A percentile compares a stretch with the other conserved stretches of the same genome.
phyloP scores from a whole-genome alignment of 2,329 filamentous ascomycete genomes.

The Passalora sequoiae region DNA sequence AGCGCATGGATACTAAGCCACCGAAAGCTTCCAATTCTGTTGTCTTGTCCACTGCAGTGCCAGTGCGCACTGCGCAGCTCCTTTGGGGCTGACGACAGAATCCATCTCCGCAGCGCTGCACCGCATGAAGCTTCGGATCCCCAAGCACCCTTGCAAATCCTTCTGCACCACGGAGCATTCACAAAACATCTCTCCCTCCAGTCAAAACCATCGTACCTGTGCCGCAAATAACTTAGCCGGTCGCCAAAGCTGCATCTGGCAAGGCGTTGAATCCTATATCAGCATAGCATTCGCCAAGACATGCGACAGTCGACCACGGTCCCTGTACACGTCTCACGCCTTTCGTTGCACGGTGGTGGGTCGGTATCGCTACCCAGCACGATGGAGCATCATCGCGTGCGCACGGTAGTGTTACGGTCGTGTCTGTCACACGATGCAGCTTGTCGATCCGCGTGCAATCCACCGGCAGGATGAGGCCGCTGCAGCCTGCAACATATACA shows the following conservation, averaged over 20 bases:
- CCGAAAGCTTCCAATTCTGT: constrained; percentile 1
- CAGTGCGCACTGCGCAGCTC: no score
- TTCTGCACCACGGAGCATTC: constrained; percentile 5
- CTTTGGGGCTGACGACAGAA: no score
- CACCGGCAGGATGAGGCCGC: constrained; percentile 5
- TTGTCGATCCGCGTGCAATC: not conserved
- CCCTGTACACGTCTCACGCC: constrained; percentile 1
- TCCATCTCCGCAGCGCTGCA: no score
- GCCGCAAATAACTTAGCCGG: constrained; percentile 9
- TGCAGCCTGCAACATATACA: constrained; percentile 19
- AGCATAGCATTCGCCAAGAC: constrained; percentile 7
- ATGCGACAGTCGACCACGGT: constrained; percentile 4
- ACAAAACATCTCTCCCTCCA: constrained; percentile 2
- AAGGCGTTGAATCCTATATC: constrained; percentile 1
- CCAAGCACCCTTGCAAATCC: constrained; percentile 1
- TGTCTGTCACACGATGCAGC: constrained; percentile 3
- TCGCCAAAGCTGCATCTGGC: constrained; percentile 5
- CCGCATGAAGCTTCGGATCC: constrained; percentile 7
- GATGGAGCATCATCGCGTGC: constrained; percentile 1
- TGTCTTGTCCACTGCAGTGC: no score
- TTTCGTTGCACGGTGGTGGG: not conserved
- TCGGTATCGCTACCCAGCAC: not conserved
- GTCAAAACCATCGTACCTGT: constrained; percentile 1
- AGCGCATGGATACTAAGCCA: constrained; percentile 1
- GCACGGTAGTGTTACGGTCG: constrained; percentile 1